Base-by-base conservation (phyloP, 306 rosid species). In the Prunus mume region DNA sequence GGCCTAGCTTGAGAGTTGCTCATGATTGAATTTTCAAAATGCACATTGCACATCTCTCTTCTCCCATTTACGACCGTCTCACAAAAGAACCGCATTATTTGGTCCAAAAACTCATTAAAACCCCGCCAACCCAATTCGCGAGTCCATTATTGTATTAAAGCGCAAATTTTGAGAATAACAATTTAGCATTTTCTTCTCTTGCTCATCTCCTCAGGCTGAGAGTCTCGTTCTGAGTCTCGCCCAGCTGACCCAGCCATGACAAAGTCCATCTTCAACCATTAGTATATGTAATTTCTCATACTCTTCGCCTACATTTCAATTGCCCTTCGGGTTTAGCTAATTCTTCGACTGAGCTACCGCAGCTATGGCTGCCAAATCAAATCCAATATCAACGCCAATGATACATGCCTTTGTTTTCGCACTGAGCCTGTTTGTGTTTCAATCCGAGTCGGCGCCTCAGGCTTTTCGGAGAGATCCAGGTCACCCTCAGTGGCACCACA, bases 401-500 rank as follows among this genome's bases (percentile, higher is more conserved):
- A 1, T 76, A 45, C 78, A 30, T 32, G 66, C 78, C 32, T 52
- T 64, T 5, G 19, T 65, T 52, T 60, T 85, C 19, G 66, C 82
- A 2, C 87, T 89, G 84, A 79, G 70, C 75, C 81, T 89, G 68
- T 86, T 90, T 14, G 64, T 76, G 55, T 78, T 82, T 78, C 91
- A 55, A 3, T 86, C 91, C 80, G 91, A 90, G 56, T 92, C 99
- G 12, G 88, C 89, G 28, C 89, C 87, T 32, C 92, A 92, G 83
- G 88, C 99, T 41, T 95, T 95, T 90, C 76, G 73, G 79, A 77
- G 89, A 90, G 92, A 83, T 56, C 81, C 88, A 4, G 89, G 92
- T 22, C 97, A 89, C 66, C 78, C 91, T 78, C 99, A 95, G 65
- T 95, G 99, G 99, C 99, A 95, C 84, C 99, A 95, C 73, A 82